Percentiles rank a stretch among this genome's conserved stretches.
Conservation (phyloP, 805 yeast species). For the Candida boleticola region DNA sequence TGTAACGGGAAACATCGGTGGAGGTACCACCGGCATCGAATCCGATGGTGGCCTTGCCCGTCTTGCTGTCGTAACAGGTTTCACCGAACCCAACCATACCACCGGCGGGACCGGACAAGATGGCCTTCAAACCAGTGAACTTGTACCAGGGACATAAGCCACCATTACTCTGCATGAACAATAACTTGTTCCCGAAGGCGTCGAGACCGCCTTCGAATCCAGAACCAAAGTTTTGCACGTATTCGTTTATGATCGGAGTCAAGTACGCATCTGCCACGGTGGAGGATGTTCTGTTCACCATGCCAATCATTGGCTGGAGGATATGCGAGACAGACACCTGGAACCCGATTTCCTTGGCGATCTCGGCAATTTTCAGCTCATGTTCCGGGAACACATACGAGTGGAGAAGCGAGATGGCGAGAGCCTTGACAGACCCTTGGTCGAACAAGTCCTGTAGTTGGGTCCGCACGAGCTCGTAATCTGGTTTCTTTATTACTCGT, state of each 20-base stretch:
- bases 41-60: conserved; percentile 34
- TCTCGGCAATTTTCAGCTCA: conserved; percentile 31
- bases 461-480: conserved; percentile 19
- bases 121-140: conserved; percentile 86
- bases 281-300: conserved; percentile 40
- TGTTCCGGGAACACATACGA: conserved; percentile 41
- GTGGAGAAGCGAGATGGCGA: conserved; percentile 40
- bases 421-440: conserved; percentile 21
- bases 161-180: conserved; percentile 96
- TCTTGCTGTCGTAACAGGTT: conserved; percentile 60
- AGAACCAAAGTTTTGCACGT: conserved; percentile 33
- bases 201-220: conserved; percentile 42
- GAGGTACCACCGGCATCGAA: conserved; percentile 47
- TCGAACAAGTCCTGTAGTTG: conserved; percentile 25
- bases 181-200: conserved; percentile 51
- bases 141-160: conserved; percentile 82
- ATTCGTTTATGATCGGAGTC: conserved; percentile 36
- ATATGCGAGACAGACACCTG: conserved; percentile 38
- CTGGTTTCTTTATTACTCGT: conserved; percentile 29
- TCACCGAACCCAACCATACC: conserved; percentile 93
- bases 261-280: conserved; percentile 46
- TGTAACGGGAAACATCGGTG: conserved; percentile 43
- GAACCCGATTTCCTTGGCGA: conserved; percentile 37
- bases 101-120: conserved; percentile 95
- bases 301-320: conserved; percentile 44